Conservation (phyloP, 331 rosid species). For the Stylosanthes scabra region DNA sequence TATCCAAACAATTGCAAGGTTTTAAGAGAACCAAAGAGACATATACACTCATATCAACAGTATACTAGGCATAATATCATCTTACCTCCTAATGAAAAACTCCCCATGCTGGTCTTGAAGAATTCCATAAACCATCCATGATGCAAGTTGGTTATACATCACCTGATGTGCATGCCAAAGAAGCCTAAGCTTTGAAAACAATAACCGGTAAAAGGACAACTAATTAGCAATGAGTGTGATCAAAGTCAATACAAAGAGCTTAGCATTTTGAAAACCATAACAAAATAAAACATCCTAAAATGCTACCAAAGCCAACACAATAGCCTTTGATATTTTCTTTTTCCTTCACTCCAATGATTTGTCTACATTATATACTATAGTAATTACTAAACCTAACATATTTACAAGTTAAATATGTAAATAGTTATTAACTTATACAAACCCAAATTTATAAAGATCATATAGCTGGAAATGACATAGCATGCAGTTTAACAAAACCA, state of each 20-base stretch:
- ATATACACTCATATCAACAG: slow-evolving; percentile 5
- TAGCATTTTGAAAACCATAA: slow-evolving; percentile 13
- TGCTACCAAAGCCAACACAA: slow-evolving; percentile 26
- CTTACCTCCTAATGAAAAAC: slow-evolving; percentile 86
- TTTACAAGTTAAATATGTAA: slow-evolving; percentile 5
- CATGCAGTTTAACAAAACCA: not conserved
- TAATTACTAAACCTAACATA: slow-evolving; percentile 9
- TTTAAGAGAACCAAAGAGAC: slow-evolving; percentile 19
- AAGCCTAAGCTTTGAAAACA: slow-evolving; percentile 78
- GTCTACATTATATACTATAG: slow-evolving; percentile 5
- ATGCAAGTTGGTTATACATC: slow-evolving; percentile 92
- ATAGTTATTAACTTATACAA: not conserved
- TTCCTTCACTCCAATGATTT: slow-evolving; percentile 3
- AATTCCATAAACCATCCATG: slow-evolving; percentile 96
- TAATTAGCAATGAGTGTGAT: slow-evolving; percentile 27
- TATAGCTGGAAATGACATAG: slow-evolving; percentile 28
- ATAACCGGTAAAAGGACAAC: slow-evolving; percentile 20
- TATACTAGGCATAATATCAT: slow-evolving; percentile 23
- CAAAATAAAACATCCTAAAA: slow-evolving; percentile 4
- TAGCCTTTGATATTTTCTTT: not conserved
- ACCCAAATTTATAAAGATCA: slow-evolving; percentile 9
- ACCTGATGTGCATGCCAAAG: slow-evolving; percentile 99
- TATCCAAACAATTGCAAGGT: slow-evolving; percentile 24
- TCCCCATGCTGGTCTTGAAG: slow-evolving; percentile 95
- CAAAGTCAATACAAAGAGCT: slow-evolving; percentile 11